These are phyloP conservation scores for Diaporthe velutina DNA, from an alignment of 2,329 filamentous ascomycete species.

Conservation along the genomic window DNA sequence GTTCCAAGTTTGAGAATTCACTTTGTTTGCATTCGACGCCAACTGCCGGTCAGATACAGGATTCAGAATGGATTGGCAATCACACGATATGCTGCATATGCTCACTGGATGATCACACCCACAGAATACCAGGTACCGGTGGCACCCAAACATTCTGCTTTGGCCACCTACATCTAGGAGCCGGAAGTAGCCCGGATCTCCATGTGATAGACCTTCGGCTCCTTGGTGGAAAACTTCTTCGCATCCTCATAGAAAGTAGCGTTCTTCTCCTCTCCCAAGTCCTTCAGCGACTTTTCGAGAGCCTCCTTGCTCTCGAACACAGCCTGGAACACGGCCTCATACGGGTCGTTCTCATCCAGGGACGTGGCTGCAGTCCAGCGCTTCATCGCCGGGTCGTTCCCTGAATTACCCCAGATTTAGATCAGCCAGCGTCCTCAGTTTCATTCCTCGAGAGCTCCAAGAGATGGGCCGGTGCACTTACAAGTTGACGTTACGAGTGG, in stretches of 20 bases:
- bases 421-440: neutral
- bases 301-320: conserved; percentile 30
- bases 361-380: conserved; percentile 21
- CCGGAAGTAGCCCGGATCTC: conserved; percentile 17
- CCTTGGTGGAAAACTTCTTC: conserved; percentile 24
- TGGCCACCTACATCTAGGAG: neutral
- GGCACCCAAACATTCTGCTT: neutral
- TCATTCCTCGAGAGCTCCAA: neutral
- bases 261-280: conserved; percentile 23
- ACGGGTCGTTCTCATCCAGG: conserved; percentile 11
- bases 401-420: neutral
- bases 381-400: conserved; percentile 18
- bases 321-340: conserved; percentile 26
- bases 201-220: conserved; percentile 21
- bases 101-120: neutral
- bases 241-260: conserved; percentile 14
- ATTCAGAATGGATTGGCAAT: neutral
- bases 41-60: neutral
- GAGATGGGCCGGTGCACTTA: neutral
- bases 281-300: conserved; percentile 22
- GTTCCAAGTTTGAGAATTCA: neutral
- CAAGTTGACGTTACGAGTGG: conserved; percentile 24
- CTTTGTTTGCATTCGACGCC: neutral
- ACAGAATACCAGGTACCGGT: neutral
- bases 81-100: neutral